These are phyloP conservation scores for Phtheirospermum japonicum DNA, from an alignment of 257 asterid genomes.

Conservation along the genomic window DNA sequence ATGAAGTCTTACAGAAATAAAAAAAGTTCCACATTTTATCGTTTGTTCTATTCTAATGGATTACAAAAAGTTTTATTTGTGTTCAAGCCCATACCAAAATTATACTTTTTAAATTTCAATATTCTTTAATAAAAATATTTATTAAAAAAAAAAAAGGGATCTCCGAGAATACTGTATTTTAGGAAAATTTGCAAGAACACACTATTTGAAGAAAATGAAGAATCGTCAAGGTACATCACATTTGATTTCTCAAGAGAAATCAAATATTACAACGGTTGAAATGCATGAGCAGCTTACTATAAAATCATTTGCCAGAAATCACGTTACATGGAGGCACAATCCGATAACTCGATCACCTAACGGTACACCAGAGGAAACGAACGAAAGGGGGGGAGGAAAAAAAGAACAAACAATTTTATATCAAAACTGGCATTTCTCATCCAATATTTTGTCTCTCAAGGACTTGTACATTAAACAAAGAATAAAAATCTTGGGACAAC, in stretches of 20 bases:
- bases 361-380: not conserved
- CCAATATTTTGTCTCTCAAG: not conserved
- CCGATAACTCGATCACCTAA: conserved; percentile 4
- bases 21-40: too few relatives aligned
- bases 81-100: too few relatives aligned
- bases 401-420: not conserved
- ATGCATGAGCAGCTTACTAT: not conserved
- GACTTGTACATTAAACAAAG: conserved; percentile 19
- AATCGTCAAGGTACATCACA: not conserved
- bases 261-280: not conserved
- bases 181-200: too few relatives aligned
- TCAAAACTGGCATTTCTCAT: conserved; percentile 13
- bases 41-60: too few relatives aligned
- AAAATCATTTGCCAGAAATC: not conserved
- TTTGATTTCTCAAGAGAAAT: not conserved
- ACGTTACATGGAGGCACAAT: not conserved
- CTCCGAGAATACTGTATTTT: too few relatives aligned
- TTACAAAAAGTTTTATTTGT: too few relatives aligned
- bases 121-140: too few relatives aligned
- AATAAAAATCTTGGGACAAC: not conserved
- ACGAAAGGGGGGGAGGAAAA: not conserved
- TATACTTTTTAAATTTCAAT: too few relatives aligned
- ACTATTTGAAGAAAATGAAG: not conserved
- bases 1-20: too few relatives aligned
- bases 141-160: too few relatives aligned